Conservation (phyloP, 2,329 filamentous ascomycete genomes). For the Phialophora macrospora region DNA sequence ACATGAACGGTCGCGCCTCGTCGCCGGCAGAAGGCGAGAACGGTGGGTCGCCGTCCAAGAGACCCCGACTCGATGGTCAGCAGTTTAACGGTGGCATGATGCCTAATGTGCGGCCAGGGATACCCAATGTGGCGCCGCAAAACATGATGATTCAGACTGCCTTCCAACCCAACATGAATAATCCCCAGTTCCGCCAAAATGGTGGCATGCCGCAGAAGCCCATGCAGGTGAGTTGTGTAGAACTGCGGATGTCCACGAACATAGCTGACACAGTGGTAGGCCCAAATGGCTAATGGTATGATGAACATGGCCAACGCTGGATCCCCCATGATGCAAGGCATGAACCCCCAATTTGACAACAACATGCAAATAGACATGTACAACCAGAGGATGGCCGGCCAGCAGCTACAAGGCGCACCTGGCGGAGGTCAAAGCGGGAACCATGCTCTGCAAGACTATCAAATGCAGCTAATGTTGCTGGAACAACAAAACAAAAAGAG, state of each 20-base stretch:
- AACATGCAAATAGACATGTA: constrained; percentile 47
- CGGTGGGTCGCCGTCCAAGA: constrained; percentile 89
- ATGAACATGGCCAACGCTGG: constrained; percentile 70
- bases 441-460: constrained; percentile 71
- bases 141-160: constrained; percentile 62
- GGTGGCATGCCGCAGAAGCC: constrained; percentile 66
- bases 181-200: constrained; percentile 56
- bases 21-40: constrained; percentile 85
- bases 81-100: constrained; percentile 79
- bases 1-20: constrained; percentile 78
- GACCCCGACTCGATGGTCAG: constrained; percentile 75
- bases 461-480: constrained; percentile 71
- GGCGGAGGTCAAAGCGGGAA: constrained; percentile 56
- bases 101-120: constrained; percentile 73
- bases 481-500: constrained; percentile 72
- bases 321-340: constrained; percentile 79
- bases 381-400: constrained; percentile 42
- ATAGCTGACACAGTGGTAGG: constrained; percentile 74
- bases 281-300: constrained; percentile 72
- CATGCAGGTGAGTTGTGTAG: constrained; percentile 81
- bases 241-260: constrained; percentile 48
- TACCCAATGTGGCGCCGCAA: constrained; percentile 57
- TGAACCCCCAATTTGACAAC: constrained; percentile 61
- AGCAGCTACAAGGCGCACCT: constrained; percentile 49
- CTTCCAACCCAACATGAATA: constrained; percentile 76